Base-by-base conservation (phyloP, 2,329 filamentous ascomycete genomes). In the Cladorrhinum sp. region DNA sequence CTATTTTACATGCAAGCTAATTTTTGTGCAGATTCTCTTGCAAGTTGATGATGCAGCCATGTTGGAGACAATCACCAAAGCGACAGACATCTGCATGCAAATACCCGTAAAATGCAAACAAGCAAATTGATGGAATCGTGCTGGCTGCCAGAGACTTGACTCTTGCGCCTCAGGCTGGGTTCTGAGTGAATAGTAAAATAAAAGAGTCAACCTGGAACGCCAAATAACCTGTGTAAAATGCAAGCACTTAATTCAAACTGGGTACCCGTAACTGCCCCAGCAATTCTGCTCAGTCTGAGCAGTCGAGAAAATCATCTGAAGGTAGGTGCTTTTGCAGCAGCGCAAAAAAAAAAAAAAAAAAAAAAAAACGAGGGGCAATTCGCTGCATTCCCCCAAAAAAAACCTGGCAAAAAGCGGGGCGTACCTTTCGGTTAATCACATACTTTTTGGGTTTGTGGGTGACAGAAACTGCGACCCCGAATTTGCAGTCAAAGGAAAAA, bases 361-460 rank as follows among this genome's bases (percentile, higher is more conserved):
- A 46, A 18, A 7, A 2, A 18, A 21, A 18, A 20, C 7, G 42
- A 46, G 42, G 42, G 42, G 42, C 42, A 46, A 46, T 46, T 46
- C 42, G 42, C 26, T 28, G 26, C 26, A 28, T 28, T 28, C 9
- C 26, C 4, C 42, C 30, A 7, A 18, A 55, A 18, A 55, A 57
- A 57, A 57, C 33, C n/a, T 33, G 54, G 54, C n/a, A 18, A 55
- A 57, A 57, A 57, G 54, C 39, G 54, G 54, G 54, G 54, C 26
- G 26, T 33, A 16, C 12, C 39, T 28, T 23, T 54, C 60, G 62
- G 60, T 56, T 65, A 65, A 55, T 23, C 49, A 39, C n/a, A 65
- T 65, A 64, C 42, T 53, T 57, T 48, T 50, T 28, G 18, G 26
- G 48, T 64, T 61, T 58, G 56, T 61, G 62, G 56, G 58, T 42